Evolutionary conservation across 2,329 filamentous ascomycete species (phyloP), one percentile per base, ranked within the genome.

Genomic region (Botrytis sinoallii): DNA sequence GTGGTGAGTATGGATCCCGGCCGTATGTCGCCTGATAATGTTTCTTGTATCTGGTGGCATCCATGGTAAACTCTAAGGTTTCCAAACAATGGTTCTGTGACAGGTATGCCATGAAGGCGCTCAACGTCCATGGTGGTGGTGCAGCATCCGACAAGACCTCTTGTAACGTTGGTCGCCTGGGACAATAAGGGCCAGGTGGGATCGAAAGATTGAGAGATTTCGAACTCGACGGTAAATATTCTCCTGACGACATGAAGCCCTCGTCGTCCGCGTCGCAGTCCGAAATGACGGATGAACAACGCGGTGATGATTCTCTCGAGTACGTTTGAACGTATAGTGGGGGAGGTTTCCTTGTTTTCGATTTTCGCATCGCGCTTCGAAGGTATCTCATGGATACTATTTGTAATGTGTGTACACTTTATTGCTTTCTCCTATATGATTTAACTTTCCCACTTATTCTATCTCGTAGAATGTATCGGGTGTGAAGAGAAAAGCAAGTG

Each of bases 11-110:
- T 4, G 87, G 84, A 32, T 81, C 80, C 65, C 84, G 85, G 4
- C 81, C 82, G 40, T 83, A 76, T 74, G 84, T 82, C 16, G 78
- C 80, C 79, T 81, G 84, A 82, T 81, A 81, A 74, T 84, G 82
- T 25, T 85, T 84, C 70, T 90, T 88, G 81, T 98, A 99, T 75
- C 94, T 89, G 74, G 94, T 92, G 35, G 95, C 93, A 82, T 98
- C 96, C 87, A 98, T 92, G 59, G 95, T 97, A 82, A 99, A 99
- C 81, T 98, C 96, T 57, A 99, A 86, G 1, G 95, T 98, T 83
- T 99, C 96, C 77, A 98, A 86, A 81, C 96, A 99, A 83, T 98
- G 95, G 80, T 98, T 98, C 81, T 97, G 95, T 1, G 95, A 98
- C 6, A 98, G 88, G 80, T 97, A 98, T 73, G 95, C 95, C 90